Base-by-base conservation (phyloP, 352 stramenopile species). In the Phytopythium ostracodes region DNA sequence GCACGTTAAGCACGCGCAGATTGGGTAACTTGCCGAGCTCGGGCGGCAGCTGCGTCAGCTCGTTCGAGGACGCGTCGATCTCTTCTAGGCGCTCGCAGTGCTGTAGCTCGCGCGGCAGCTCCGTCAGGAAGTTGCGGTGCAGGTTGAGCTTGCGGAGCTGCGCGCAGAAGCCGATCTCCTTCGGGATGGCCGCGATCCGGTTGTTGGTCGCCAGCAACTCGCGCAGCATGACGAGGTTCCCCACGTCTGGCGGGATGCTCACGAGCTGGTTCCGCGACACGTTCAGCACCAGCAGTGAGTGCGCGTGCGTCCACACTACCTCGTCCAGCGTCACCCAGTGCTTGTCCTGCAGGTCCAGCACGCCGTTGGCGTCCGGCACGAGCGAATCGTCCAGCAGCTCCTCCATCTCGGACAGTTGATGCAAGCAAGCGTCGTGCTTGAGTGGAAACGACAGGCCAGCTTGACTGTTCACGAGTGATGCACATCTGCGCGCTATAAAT, bases 281-380 rank as follows among this genome's bases (percentile, higher is more conserved):
- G 62, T 89, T 84, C 63, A 93, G 78, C 43, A 88, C 70, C 38
- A 93, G 71, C 35, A 93, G 62, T n/a, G 73, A 77, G 36, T 88
- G 68, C 31, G 67, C 72, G 52, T 82, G 80, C 24, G 66, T 84
- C 84, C 84, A 93, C 27, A 93, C 80, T n/a, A 91, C 65, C 40
- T 93, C 81, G 46, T 91, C 84, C 22, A 93, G 63, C 33, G 77
- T 90, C 55, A 91, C 81, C 84, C 84, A 93, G 67, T 88, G 75
- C 60, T 88, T 89, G 65, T 91, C 76, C 60, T 84, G 72, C 38
- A 93, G 71, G 59, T 93, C 76, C 20, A 93, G 68, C 56, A 85
- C 60, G 17, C 84, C 84, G 43, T 91, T 93, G 29, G 72, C 80
- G 61, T 93, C 80, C 4, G 84, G 80, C 44, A 66, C 67, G 11